A percentile compares a stretch with the other conserved stretches of the same genome.
These are phyloP conservation scores for Sphaerosporella brunnea DNA, from an alignment of 495 filamentous ascomycete genomes.

Conservation along the genomic window DNA sequence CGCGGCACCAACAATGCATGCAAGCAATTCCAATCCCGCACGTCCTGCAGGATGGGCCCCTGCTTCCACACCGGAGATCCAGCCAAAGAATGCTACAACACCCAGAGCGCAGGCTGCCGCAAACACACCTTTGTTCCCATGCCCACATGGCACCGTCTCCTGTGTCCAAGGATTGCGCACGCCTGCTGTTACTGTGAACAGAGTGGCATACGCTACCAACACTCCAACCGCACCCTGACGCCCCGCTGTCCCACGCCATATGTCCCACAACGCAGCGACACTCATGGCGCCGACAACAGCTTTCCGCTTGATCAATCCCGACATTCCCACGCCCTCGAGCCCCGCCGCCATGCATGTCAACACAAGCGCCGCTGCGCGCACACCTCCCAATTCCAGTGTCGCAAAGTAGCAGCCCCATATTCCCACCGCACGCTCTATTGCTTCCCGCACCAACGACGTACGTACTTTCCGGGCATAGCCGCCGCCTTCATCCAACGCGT, in stretches of 20 bases:
- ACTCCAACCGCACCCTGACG: slow-evolving; percentile 9
- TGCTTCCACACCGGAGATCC: background rate
- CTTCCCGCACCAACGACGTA: slow-evolving; percentile 10
- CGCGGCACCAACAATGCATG: slow-evolving; percentile 10
- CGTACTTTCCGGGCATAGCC: slow-evolving; percentile 10
- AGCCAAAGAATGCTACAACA: slow-evolving; percentile 10
- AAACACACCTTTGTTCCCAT: background rate
- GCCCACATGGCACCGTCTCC: background rate
- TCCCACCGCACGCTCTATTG: slow-evolving; percentile 11
- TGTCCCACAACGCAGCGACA: slow-evolving; percentile 12
- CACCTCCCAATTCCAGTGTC: slow-evolving; percentile 19
- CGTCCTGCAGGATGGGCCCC: background rate
- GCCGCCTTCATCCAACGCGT: background rate
- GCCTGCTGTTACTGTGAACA: background rate
- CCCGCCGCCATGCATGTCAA: slow-evolving; percentile 13
- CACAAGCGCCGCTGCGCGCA: slow-evolving; percentile 14
- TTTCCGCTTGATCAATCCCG: slow-evolving; percentile 11
- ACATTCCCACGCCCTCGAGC: slow-evolving; percentile 11
- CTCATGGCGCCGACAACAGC: slow-evolving; percentile 12
- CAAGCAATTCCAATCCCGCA: background rate
- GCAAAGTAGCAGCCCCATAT: slow-evolving; percentile 19
- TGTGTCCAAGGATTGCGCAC: background rate
- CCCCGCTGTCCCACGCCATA: slow-evolving; percentile 9
- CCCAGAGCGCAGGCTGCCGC: background rate
- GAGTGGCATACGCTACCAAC: background rate